Evolutionary conservation across 2,329 filamentous ascomycete genomes (phyloP).

Genomic region (Fusarium sp.): DNA sequence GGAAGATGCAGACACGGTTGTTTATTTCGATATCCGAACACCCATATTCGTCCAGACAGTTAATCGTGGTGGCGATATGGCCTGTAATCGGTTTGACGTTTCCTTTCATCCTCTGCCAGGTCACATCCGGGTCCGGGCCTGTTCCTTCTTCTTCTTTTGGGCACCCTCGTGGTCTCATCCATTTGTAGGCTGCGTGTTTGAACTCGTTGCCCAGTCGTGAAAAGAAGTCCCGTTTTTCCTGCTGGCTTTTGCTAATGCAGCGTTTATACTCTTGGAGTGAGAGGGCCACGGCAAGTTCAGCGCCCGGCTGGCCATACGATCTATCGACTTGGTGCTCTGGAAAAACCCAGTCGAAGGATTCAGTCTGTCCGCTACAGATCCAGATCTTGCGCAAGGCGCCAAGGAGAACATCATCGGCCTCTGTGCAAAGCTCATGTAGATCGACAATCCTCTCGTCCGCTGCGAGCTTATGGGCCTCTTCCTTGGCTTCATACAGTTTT

Average conservation of each 20-base stretch:
- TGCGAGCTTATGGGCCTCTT: too few species aligned
- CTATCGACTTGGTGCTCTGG: rapidly evolving
- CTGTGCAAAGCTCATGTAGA: background rate
- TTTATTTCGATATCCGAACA: too few species aligned
- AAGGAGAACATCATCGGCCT: background rate
- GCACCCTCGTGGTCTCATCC: background rate
- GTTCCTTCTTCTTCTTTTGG: background rate
- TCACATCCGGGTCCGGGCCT: background rate
- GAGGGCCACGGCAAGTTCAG: background rate
- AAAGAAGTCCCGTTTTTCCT: background rate
- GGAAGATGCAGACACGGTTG: background rate
- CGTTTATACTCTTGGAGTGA: background rate
- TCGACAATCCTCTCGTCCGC: background rate
- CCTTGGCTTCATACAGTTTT: too few species aligned
- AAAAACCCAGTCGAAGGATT: background rate
- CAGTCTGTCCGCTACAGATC: background rate
- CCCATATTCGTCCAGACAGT: too few species aligned
- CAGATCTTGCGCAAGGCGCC: background rate
- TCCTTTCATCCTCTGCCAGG: background rate
- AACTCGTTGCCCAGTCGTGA: too few species aligned
- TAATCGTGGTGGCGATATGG: too few species aligned
- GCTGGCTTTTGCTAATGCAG: background rate
- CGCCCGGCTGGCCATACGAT: background rate
- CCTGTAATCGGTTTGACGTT: background rate
- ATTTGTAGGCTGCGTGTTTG: too few species aligned